Evolutionary conservation across 2,329 filamentous ascomycete species (phyloP).

Genomic region (Colletotrichum lindemuthianum): DNA sequence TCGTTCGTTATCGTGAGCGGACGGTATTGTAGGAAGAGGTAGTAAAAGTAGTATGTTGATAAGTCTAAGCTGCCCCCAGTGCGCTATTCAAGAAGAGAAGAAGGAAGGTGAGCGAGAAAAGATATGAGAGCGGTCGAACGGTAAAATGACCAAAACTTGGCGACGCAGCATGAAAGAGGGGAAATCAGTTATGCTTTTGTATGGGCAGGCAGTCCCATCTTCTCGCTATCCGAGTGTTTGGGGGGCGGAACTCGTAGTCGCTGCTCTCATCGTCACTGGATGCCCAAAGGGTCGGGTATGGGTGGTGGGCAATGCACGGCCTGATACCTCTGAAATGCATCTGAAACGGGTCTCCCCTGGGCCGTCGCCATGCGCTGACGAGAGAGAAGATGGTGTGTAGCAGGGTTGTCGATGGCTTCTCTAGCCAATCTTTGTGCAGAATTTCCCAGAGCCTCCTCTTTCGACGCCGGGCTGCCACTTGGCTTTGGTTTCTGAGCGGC

Average conservation of each 20-base stretch:
- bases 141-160: constrained; percentile 31
- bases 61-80: constrained; percentile 35
- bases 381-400: constrained; percentile 32
- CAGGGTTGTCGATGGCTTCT: constrained; percentile 16
- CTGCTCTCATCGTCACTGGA: constrained; percentile 31
- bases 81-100: constrained; percentile 33
- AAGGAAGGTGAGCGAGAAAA: constrained; percentile 6
- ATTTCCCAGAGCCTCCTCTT: constrained; percentile 28
- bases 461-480: constrained; percentile 17
- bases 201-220: constrained; percentile 33
- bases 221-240: constrained; percentile 28
- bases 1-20: constrained; percentile 27
- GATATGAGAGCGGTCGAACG: constrained; percentile 20
- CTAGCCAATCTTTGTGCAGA: constrained; percentile 36
- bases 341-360: constrained; percentile 49
- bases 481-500: constrained; percentile 5
- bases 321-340: constrained; percentile 45
- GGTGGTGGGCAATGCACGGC: constrained; percentile 32
- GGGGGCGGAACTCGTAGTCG: constrained; percentile 33
- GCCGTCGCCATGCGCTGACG: constrained; percentile 39
- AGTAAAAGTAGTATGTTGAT: constrained; percentile 23
- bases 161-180: constrained; percentile 33
- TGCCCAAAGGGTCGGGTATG: constrained; percentile 20
- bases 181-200: constrained; percentile 34
- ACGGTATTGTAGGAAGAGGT: not conserved